phyloP scores from a whole-genome alignment of 495 filamentous ascomycete genomes.

The Neurospora terricola region DNA sequence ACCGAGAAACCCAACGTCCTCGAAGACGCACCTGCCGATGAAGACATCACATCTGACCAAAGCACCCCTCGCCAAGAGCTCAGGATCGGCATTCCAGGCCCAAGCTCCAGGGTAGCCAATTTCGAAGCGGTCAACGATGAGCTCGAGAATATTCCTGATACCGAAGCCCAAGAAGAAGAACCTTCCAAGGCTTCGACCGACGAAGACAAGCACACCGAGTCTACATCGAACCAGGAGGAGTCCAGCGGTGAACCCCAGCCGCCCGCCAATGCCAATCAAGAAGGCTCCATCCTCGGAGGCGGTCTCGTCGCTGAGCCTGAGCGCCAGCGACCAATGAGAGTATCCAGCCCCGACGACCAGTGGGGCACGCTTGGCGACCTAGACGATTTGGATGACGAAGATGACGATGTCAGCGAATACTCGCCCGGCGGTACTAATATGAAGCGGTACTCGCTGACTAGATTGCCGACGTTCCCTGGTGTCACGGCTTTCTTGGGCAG shows the following conservation, averaged over 20 bases:
- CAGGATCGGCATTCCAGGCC: not conserved
- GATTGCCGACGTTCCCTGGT: not conserved
- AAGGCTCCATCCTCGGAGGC: not conserved
- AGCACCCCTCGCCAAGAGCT: not conserved
- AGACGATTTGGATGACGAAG: not conserved
- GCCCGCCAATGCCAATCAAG: not conserved
- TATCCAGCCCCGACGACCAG: not conserved
- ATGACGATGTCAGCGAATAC: not conserved
- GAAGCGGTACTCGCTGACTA: not conserved
- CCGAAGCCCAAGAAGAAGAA: not conserved
- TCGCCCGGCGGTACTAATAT: not conserved
- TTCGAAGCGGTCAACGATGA: not conserved
- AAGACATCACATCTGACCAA: not conserved
- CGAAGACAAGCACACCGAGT: not conserved
- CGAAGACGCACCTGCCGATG: not conserved
- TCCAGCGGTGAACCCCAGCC: not conserved
- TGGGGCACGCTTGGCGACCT: not conserved
- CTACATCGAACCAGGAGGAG: not conserved
- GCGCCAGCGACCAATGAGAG: not conserved
- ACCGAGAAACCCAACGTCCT: not conserved
- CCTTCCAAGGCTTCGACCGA: not conserved
- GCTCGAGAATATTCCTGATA: not conserved
- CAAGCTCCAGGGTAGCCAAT: not conserved
- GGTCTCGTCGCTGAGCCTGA: not conserved
- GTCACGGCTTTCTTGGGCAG: not conserved